Conservation (phyloP, 441 rosid species). For the Brassica hybrid region DNA sequence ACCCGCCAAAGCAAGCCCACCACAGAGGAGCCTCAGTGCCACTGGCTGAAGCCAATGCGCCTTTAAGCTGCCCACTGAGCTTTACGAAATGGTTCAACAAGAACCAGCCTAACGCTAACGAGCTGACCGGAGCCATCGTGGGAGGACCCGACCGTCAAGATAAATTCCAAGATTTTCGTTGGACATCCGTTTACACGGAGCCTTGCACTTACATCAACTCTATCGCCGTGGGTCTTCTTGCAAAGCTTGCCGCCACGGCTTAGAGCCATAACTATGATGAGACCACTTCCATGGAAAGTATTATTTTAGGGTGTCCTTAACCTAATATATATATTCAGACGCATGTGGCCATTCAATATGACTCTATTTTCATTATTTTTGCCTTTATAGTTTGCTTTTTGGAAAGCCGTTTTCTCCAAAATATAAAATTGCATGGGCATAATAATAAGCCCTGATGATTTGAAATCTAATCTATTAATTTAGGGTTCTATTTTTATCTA, state of each 20-base stretch:
- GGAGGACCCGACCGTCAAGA: conserved; percentile 89
- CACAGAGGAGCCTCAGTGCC: conserved; percentile 88
- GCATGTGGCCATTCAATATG: conserved; percentile 20
- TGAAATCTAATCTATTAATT: too few species aligned
- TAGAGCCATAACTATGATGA: conserved; percentile 27
- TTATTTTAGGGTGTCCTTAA: conserved; percentile 16
- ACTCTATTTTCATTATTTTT: conserved; percentile 9
- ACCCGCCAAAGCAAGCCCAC: conserved; percentile 81
- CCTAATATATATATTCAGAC: conserved; percentile 23
- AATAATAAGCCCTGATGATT: conserved; percentile 27
- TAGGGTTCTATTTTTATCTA: too few species aligned
- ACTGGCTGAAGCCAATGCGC: conserved; percentile 2
- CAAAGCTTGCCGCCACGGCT: conserved; percentile 61
- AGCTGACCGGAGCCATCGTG: conserved; percentile 81
- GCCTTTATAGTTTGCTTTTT: conserved; percentile 34
- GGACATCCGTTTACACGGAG: conserved; percentile 69
- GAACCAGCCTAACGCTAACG: conserved; percentile 67
- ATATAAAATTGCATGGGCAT: conserved; percentile 19
- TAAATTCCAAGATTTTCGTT: conserved; percentile 63
- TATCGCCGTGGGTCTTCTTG: conserved; percentile 67
- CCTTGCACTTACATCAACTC: conserved; percentile 93
- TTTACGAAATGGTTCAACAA: conserved; percentile 59
- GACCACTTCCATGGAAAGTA: conserved; percentile 24
- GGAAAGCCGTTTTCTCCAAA: conserved; percentile 13
- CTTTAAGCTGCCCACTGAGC: conserved; percentile 63